Base-by-base conservation (phyloP, 805 yeast species). In the Sugiyamaella chiloensis region DNA sequence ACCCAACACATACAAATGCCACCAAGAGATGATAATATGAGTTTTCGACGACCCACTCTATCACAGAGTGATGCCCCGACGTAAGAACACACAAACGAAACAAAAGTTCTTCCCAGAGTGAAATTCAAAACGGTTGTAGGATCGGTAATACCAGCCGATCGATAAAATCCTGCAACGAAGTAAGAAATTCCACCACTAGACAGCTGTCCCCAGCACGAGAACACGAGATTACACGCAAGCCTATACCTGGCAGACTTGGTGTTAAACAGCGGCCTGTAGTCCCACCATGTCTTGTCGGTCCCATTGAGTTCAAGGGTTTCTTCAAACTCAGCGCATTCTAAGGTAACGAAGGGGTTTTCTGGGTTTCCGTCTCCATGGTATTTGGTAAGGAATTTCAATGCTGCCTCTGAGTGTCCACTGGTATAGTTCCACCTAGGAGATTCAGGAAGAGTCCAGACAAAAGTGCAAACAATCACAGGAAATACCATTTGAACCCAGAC, bases 31-130 rank as follows among this genome's bases (percentile, higher is more conserved):
- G 46, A 46, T 34, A 64, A 40, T 17, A 63, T 52, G 53, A 55
- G 46, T 31, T 54, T 56, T 46, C 66, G 52, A 50, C 67, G 56
- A 8, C 67, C 67, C n/a, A 59, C 42, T 12, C 40, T 48, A 30
- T 63, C 65, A 23, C 50, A 53, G 11, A 56, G 55, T 8, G 51
- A 42, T 9, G 65, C 57, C 34, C 60, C 60, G 24, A 40, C 17
- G 16, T 50, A n/a, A 6, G 56, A 57, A 43, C 40, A 42, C 9
- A 29, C 23, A 16, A 36, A 44, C n/a, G 47, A 43, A 9, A 35
- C 19, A 23, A 27, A 43, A 6, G 46, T 37, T 14, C 41, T 14
- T 16, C 52, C 54, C 24, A 51, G 24, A 16, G 40, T 53, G 43
- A 42, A 46, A 44, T 47, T 52, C 49, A 24, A 65, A 61, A 44